Evolutionary conservation across 345 rosid genomes (phyloP).

Genomic region (Lepidium didymum): DNA sequence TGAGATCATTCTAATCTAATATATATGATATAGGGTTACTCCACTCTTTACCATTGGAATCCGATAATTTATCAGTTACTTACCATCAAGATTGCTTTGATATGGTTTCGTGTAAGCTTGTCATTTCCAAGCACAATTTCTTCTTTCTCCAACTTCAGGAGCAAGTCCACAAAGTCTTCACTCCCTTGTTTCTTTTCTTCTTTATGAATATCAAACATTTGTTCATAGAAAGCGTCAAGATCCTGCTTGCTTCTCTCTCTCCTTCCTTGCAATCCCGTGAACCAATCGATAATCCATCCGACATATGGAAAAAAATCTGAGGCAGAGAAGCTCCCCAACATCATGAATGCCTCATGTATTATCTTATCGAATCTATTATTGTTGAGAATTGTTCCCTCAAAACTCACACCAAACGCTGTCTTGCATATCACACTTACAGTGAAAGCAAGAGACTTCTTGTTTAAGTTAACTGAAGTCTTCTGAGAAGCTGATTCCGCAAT

Average conservation of each 20-base stretch:
- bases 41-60: too few relatives aligned
- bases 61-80: neutral
- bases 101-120: constrained; percentile 20
- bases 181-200: neutral
- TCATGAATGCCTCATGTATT: constrained; percentile 21
- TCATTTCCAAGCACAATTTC: constrained; percentile 17
- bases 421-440: constrained; percentile 23
- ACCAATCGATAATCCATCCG: constrained; percentile 34
- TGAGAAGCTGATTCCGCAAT: neutral
- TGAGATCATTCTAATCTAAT: too few relatives aligned
- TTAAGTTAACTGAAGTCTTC: constrained; percentile 12
- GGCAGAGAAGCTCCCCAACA: constrained; percentile 28
- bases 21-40: too few relatives aligned
- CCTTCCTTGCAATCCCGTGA: constrained; percentile 21
- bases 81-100: constrained; percentile 22
- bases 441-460: constrained; percentile 6
- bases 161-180: constrained; percentile 29
- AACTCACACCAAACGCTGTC: constrained; percentile 34
- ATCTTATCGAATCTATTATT: constrained; percentile 13
- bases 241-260: constrained; percentile 26
- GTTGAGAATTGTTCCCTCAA: constrained; percentile 10
- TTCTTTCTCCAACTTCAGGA: constrained; percentile 20
- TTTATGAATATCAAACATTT: constrained; percentile 36
- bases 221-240: constrained; percentile 33
- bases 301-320: constrained; percentile 33